These are phyloP conservation scores for Komagataella pseudopastoris DNA, from an alignment of 805 yeast genomes.

Conservation along the genomic window DNA sequence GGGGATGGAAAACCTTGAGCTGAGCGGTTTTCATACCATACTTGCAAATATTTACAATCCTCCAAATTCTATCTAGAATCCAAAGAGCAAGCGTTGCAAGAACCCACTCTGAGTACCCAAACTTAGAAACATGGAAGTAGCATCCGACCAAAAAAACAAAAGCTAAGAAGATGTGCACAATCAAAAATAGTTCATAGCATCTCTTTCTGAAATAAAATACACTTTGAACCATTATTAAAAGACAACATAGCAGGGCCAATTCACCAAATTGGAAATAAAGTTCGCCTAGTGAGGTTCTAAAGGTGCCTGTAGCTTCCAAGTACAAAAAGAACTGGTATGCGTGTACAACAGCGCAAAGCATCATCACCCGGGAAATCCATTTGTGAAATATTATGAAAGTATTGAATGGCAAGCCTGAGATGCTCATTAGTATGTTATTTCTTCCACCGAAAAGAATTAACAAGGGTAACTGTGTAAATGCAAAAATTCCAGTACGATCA, in stretches of 20 bases:
- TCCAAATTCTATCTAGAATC: slow-evolving; percentile 24
- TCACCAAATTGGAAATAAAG: slow-evolving; percentile 8
- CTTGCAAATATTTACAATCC: slow-evolving; percentile 19
- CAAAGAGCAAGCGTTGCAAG: slow-evolving; percentile 23
- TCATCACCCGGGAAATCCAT: slow-evolving; percentile 24
- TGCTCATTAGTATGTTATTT: slow-evolving; percentile 38
- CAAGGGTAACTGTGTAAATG: slow-evolving; percentile 29
- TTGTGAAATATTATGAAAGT: slow-evolving; percentile 29
- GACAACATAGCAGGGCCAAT: slow-evolving; percentile 23
- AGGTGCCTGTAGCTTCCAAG: slow-evolving; percentile 1
- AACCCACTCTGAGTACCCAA: slow-evolving; percentile 28
- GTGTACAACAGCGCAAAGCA: slow-evolving; percentile 16
- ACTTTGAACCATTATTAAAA: slow-evolving; percentile 30
- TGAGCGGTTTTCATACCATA: slow-evolving; percentile 13
- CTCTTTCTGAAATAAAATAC: slow-evolving; percentile 28
- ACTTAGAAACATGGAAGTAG: slow-evolving; percentile 25
- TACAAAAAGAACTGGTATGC: slow-evolving; percentile 19
- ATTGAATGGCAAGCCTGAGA: slow-evolving; percentile 35
- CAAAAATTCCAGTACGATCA: slow-evolving; percentile 42
- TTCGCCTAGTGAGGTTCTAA: slow-evolving; percentile 3
- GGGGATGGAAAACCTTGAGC: slow-evolving; percentile 2
- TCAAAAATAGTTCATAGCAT: slow-evolving; percentile 32
- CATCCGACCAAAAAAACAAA: slow-evolving; percentile 30
- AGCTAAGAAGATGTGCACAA: slow-evolving; percentile 30
- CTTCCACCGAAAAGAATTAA: slow-evolving; percentile 42